Evolutionary conservation across 305 asterid genomes (phyloP).

Genomic region (Fraxinus ornus): DNA sequence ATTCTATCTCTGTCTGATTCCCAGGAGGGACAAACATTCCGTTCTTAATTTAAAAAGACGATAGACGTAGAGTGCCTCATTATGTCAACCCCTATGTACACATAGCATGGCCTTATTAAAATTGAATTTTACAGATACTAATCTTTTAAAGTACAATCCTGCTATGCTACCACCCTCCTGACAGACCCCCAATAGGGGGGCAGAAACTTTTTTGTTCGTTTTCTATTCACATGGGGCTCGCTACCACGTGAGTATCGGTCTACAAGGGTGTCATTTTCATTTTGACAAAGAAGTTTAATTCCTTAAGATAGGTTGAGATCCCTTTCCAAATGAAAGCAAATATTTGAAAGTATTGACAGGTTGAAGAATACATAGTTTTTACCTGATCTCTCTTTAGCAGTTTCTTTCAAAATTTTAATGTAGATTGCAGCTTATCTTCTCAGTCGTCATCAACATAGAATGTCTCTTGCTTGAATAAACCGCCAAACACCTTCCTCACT

Average conservation of each 20-base stretch:
- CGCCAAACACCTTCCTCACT: slow-evolving; percentile 80
- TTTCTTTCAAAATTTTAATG: not conserved
- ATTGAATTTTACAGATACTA: not conserved
- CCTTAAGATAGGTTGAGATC: not conserved
- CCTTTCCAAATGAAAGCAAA: not conserved
- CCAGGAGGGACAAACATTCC: not conserved
- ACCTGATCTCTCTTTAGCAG: slow-evolving; percentile 13
- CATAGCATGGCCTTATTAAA: not conserved
- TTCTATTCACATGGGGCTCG: no score
- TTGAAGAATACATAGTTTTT: slow-evolving; percentile 15
- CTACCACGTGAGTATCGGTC: no score
- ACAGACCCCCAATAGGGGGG: no score
- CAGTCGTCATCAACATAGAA: slow-evolving; percentile 84
- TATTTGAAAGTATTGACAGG: not conserved
- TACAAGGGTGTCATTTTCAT: no score
- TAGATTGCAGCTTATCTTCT: slow-evolving; percentile 23
- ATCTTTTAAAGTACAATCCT: not conserved
- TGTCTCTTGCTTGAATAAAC: slow-evolving; percentile 90
- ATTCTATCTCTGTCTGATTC: not conserved
- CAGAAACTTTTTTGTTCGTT: no score
- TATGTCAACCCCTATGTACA: no score
- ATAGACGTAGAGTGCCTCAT: not conserved
- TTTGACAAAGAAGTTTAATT: no score
- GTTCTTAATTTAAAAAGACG: not conserved
- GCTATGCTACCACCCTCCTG: no score